A percentile compares a stretch with the other conserved stretches of the same genome.
phyloP scores from a whole-genome alignment of 176 grass and related monocot genomes.

The Oryza meyeriana region DNA sequence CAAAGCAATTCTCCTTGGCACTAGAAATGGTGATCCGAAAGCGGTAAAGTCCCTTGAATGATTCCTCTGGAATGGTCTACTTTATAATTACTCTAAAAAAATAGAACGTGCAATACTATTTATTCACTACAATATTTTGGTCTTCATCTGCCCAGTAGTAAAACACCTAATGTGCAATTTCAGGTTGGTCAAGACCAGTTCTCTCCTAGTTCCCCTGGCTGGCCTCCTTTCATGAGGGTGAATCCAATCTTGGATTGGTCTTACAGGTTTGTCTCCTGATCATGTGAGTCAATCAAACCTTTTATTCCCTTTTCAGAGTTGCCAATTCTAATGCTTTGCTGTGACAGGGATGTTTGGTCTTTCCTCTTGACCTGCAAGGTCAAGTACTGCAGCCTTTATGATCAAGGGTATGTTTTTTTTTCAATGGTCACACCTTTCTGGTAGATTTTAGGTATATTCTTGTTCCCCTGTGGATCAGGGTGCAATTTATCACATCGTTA shows the following conservation, averaged over 20 bases:
- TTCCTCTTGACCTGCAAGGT: constrained; percentile 67
- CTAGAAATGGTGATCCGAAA: constrained; percentile 66
- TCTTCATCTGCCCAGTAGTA: background rate
- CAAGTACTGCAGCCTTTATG: constrained; percentile 66
- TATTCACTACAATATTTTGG: background rate
- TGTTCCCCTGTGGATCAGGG: background rate
- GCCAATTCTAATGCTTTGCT: constrained; percentile 15
- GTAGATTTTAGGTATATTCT: background rate
- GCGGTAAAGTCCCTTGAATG: constrained; percentile 31
- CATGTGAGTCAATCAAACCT: background rate
- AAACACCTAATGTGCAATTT: background rate
- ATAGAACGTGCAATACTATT: background rate
- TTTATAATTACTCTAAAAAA: too few relatives aligned
- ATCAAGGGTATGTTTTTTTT: constrained; percentile 52
- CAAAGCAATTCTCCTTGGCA: constrained; percentile 73
- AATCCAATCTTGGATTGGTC: constrained; percentile 78
- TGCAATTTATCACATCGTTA: background rate
- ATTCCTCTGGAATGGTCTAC: background rate
- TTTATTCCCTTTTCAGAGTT: background rate
- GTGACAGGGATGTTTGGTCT: constrained; percentile 62
- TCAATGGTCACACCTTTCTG: background rate
- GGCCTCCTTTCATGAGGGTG: constrained; percentile 78
- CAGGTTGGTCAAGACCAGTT: constrained; percentile 67
- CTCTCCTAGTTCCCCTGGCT: constrained; percentile 57
- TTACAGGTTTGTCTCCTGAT: constrained; percentile 44